These are phyloP conservation scores for Gymnopilus junonius DNA, from an alignment of 768 basidiomycete genomes.

Conservation along the genomic window DNA sequence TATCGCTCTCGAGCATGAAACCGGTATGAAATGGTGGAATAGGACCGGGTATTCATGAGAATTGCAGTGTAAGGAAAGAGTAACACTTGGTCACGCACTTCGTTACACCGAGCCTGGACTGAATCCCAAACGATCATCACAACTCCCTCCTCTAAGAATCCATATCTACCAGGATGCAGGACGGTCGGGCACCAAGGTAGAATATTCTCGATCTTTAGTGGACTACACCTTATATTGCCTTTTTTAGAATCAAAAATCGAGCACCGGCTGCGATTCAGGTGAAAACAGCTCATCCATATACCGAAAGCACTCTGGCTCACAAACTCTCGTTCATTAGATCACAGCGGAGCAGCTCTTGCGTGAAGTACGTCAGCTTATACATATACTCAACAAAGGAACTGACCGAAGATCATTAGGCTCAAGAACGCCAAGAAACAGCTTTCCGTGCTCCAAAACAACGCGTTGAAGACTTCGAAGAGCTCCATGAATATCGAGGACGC, in stretches of 20 bases:
- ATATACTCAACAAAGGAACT: background rate
- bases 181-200: slow-evolving; percentile 80
- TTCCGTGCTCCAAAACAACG: slow-evolving; percentile 94
- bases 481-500: slow-evolving; percentile 78
- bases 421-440: slow-evolving; percentile 94
- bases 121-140: background rate
- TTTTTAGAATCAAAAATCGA: slow-evolving; percentile 88
- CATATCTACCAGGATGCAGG: slow-evolving; percentile 56
- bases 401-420: slow-evolving; percentile 62
- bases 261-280: slow-evolving; percentile 95
- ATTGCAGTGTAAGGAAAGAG: background rate
- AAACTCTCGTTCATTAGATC: slow-evolving; percentile 59
- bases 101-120: background rate
- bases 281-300: background rate
- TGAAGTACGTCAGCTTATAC: slow-evolving; percentile 56
- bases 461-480: slow-evolving; percentile 93
- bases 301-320: background rate
- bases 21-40: background rate
- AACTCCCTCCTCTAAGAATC: background rate
- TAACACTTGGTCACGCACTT: background rate
- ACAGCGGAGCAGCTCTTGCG: slow-evolving; percentile 97
- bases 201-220: slow-evolving; percentile 5
- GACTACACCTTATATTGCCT: slow-evolving; percentile 4
- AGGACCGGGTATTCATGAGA: background rate
- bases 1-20: background rate